A percentile compares a stretch with the other conserved stretches of the same genome.
These are phyloP conservation scores for Pinus taeda DNA, from an alignment of 75 land plant species.

Conservation along the genomic window DNA sequence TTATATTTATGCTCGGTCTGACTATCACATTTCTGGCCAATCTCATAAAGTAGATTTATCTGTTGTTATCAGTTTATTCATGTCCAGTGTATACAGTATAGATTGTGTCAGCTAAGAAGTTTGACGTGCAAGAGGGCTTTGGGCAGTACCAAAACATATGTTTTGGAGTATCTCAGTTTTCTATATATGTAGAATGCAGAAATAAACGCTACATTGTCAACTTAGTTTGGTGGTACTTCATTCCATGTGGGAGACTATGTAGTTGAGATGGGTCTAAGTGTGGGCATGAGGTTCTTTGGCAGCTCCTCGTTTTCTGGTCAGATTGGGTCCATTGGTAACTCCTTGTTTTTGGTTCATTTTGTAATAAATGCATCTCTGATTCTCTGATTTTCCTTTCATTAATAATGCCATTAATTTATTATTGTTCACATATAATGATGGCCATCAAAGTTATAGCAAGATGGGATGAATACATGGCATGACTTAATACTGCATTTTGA, in stretches of 20 bases:
- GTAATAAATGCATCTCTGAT: neutral
- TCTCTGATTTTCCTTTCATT: neutral
- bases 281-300: neutral
- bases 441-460: neutral
- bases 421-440: neutral
- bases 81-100: too few species aligned
- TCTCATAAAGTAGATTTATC: too few species aligned
- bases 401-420: neutral
- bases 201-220: neutral
- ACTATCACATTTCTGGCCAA: neutral
- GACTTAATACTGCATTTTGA: constrained; percentile 2
- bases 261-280: neutral
- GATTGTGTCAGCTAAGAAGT: too few species aligned
- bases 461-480: neutral
- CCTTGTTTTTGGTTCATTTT: neutral
- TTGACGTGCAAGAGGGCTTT: too few species aligned
- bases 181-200: neutral
- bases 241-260: neutral
- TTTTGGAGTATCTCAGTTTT: too few species aligned
- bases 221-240: neutral
- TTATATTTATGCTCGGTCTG: neutral
- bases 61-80: too few species aligned
- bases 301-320: neutral
- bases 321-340: neutral
- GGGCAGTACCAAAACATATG: too few species aligned